Evolutionary conservation across 768 basidiomycete genomes (phyloP).

Genomic region (Mycena maculata): DNA sequence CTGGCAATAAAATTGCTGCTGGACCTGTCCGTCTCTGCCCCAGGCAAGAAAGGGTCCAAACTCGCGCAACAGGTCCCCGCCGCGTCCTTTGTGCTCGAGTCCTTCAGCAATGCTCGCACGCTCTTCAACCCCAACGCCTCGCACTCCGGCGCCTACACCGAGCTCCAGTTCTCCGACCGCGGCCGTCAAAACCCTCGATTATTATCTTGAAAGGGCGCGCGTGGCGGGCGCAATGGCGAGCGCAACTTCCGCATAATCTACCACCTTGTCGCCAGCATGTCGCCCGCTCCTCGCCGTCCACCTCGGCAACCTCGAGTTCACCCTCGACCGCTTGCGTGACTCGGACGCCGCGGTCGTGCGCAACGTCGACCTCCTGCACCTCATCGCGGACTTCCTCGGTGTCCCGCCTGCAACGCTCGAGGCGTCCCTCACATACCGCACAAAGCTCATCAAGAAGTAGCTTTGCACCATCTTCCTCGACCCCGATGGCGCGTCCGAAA

Average conservation of each 20-base stretch:
- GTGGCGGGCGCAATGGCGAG: conserved; percentile 88
- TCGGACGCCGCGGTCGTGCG: conserved; percentile 94
- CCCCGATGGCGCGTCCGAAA: conserved; percentile 91
- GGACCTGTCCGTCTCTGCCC: conserved; percentile 88
- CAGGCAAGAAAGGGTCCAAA: conserved; percentile 95
- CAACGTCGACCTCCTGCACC: conserved; percentile 83
- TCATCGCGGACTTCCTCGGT: conserved; percentile 93
- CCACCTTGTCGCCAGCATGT: conserved; percentile 93
- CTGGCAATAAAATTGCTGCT: conserved; percentile 95
- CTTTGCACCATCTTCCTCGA: conserved; percentile 98
- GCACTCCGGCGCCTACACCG: conserved; percentile 96
- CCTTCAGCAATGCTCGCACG: conserved; percentile 94
- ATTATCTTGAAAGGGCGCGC: conserved; percentile 96
- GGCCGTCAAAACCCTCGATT: conserved; percentile 97
- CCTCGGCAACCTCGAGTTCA: conserved; percentile 95
- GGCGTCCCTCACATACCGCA: conserved; percentile 87
- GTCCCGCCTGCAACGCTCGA: conserved; percentile 80
- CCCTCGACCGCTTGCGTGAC: conserved; percentile 82
- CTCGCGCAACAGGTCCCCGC: conserved; percentile 88
- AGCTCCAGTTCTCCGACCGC: conserved; percentile 94
- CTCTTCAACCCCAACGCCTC: conserved; percentile 95
- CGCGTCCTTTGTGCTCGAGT: conserved; percentile 94
- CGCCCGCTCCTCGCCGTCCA: conserved; percentile 89
- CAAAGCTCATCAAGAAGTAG: conserved; percentile 93
- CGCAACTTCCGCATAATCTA: conserved; percentile 99